Base-by-base conservation (phyloP, 164 flowering plant genomes). In the Dillenia turbinata region DNA sequence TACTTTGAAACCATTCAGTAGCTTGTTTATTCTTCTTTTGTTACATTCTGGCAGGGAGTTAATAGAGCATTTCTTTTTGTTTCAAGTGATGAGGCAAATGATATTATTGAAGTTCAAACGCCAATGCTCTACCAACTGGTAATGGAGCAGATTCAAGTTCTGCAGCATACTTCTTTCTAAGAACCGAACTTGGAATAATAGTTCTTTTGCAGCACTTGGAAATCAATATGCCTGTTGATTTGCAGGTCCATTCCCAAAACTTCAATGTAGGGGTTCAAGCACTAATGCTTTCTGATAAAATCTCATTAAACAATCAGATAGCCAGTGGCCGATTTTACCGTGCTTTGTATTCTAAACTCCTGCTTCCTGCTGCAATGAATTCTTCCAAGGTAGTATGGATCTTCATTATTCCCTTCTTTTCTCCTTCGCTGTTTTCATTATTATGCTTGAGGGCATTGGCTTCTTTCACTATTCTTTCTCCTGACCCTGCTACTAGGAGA, bases 61-160 rank as follows among this genome's bases (percentile, higher is more conserved):
- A 95, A 95, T 71, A 81, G 99, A 75, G 97, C 97, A 73, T 95
- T 92, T 78, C 99, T 94, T 33, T 95, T 64, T 77, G 90, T 95
- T 48, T 75, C 89, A 57, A 83, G 83, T 65, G 76, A 67, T 65
- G 99, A 85, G 73, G 92, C 86, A 59, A 96, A 92, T 83, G 96
- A 89, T 71, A 63, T 95, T 52, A 63, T 92, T 65, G 92, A 87
- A 62, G 78, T 74, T 61, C 94, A 95, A 73, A 90, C 92, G 24
- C 97, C 99, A 55, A 61, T 87, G 76, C 90, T 95, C 57, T 95
- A 90, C 70, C 81, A 86, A 75, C 77, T 95, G 87, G 99, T 91
- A 73, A 77, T 75, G 57, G 7, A 40, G 12, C 43, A 43, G 9
- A 26, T 26, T 26, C 33, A 26, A 26, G 33, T 26, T 26, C 33